Base-by-base conservation (phyloP, 768 basidiomycete species). In the Cystofilobasidium macerans region DNA sequence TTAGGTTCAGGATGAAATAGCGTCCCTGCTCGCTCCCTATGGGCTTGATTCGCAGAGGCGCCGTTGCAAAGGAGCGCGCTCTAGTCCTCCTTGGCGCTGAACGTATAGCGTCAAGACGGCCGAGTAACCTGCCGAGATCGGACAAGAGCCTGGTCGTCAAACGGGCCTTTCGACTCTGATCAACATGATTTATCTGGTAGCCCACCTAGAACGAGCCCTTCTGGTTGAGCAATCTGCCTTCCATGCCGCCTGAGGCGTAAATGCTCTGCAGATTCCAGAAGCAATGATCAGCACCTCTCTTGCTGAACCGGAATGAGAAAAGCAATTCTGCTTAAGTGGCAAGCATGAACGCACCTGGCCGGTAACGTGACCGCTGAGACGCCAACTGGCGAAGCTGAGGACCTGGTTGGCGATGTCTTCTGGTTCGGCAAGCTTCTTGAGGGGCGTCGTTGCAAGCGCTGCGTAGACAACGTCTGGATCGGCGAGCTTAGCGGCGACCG, bases 231-330 rank as follows among this genome's bases (percentile, higher is more conserved):
- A 83, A 61, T 13, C 79, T 75, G n/a, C 87, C 87, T 79, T 88
- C 87, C 86, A 87, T 87, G 3, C 87, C 87, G 2, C 86, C 87
- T 54, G 82, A 81, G 8, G 87, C 79, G 83, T 86, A 85, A 33
- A 86, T 71, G 8, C 16, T 42, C 42, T 42, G 42, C 42, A 18
- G 16, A 14, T 16, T 13, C 4, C 16, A 8, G 38, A n/a, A n/a
- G n/a, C n/a, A n/a, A n/a, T n/a, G n/a, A n/a, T n/a, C n/a, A n/a
- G n/a, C n/a, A n/a, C n/a, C n/a, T n/a, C n/a, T n/a, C n/a, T n/a
- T n/a, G n/a, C n/a, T n/a, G n/a, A n/a, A n/a, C n/a, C n/a, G n/a
- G n/a, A n/a, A n/a, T n/a, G n/a, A n/a, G n/a, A n/a, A n/a, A n/a
- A n/a, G n/a, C n/a, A n/a, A n/a, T n/a, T n/a, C n/a, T n/a, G n/a